Evolutionary conservation across 1,284 basidiomycete genomes (phyloP), one percentile per base, ranked within the genome.

Genomic region (Leccinum insolens): DNA sequence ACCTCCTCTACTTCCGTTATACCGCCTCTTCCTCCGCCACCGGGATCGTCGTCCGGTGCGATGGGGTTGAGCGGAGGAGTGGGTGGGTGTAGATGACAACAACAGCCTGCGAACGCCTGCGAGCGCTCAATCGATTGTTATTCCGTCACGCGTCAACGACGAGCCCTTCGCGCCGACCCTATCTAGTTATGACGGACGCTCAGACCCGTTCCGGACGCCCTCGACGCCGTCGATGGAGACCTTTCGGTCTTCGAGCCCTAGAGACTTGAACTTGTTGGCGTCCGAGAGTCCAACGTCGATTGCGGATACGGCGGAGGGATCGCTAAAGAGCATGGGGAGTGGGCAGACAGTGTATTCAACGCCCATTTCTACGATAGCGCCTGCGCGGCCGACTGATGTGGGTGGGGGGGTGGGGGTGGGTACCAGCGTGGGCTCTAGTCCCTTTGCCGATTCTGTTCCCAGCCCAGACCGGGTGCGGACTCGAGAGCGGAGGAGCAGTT

Each of bases 151-250:
- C 9, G 28, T 65, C 37, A 80, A 76, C 28, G 76, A 80, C 58
- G 78, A 77, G 11, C 78, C 78, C 3, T 66, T 61, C 5, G 78
- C 78, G n/a, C 76, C 76, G 8, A 79, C 69, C 6, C n/a, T 41
- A 4, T 59, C 78, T 7, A 67, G 65, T 2, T 72, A 72, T 14
- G 59, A 28, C 15, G 25, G 31, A 17, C 75, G 68, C 12, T 28
- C 28, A 9, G 75, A 77, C 49, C 76, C 76, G 0, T 77, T 77
- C 46, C 64, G 71, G 28, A 78, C 77, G 3, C 76, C 76, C 1
- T 71, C 69, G 34, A 76, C 78, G 7, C 77, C 78, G 0, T 76
- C 77, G 6, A 72, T 73, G 70, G 69, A 70, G 4, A 62, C 70
- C 7, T 79, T 79, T 52, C 71, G 71, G 2, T 71, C 77, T 0